A percentile compares a stretch with the other conserved stretches of the same genome.
These are phyloP conservation scores for Globisporangium splendens DNA, from an alignment of 352 stramenopile genomes.

Conservation along the genomic window DNA sequence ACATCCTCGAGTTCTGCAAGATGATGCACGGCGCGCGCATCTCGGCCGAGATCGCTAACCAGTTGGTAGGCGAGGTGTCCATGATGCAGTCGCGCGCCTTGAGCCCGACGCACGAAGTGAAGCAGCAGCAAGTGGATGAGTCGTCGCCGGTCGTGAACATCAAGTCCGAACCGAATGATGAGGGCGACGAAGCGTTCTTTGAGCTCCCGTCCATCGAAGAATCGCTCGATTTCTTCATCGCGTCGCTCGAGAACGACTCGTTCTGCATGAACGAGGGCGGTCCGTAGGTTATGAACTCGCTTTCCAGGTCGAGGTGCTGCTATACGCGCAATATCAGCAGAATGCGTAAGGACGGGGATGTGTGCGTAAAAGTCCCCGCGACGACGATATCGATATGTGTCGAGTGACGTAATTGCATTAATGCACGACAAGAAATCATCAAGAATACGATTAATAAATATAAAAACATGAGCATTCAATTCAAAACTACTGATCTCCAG, in stretches of 20 bases:
- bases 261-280: no score
- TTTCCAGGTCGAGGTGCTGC: no score
- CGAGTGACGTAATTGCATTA: no score
- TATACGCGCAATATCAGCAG: no score
- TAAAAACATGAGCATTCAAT: no score
- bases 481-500: no score
- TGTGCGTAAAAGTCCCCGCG: no score
- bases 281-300: no score
- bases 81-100: background rate
- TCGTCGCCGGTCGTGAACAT: background rate
- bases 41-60: conserved; percentile 3
- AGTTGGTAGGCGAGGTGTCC: background rate
- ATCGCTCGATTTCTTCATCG: conserved; percentile 55
- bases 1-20: conserved; percentile 44
- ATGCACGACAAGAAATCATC: no score
- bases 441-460: no score
- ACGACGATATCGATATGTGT: no score
- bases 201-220: conserved; percentile 48
- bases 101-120: background rate
- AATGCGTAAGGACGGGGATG: no score
- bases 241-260: conserved; percentile 26
- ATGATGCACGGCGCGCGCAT: conserved; percentile 22
- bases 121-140: background rate
- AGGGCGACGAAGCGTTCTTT: conserved; percentile 6
- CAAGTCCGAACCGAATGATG: background rate